phyloP scores from a whole-genome alignment of 73 alveolate genomes.

The Paramecium sonneborni region DNA sequence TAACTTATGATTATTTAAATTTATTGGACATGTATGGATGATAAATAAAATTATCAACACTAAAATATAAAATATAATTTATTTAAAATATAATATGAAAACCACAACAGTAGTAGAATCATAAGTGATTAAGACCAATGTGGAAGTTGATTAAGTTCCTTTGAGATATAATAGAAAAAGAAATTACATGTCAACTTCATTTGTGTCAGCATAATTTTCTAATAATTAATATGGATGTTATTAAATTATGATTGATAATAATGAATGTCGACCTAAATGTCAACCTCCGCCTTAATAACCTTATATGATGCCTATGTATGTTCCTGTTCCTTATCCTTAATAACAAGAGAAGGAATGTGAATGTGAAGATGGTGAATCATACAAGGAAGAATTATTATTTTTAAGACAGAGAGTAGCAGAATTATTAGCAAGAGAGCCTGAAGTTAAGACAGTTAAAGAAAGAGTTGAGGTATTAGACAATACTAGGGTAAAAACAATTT shows the following conservation, averaged over 20 bases:
- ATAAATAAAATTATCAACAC: not conserved
- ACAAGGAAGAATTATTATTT: conserved; percentile 28
- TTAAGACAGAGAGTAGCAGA: conserved; percentile 56
- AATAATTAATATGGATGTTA: not conserved
- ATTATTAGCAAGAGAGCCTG: conserved; percentile 53
- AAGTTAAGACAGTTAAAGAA: conserved; percentile 39
- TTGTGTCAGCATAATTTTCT: not conserved
- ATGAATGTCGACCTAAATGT: not conserved
- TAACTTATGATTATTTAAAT: not conserved
- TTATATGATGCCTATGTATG: conserved; percentile 44
- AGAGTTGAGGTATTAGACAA: conserved; percentile 28
- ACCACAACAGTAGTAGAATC: not conserved
- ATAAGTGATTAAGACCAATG: not conserved
- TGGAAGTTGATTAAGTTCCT: not conserved
- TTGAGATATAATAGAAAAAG: conserved; percentile 16
- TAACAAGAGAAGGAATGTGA: conserved; percentile 46
- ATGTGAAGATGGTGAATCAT: conserved; percentile 16
- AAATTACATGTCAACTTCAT: conserved; percentile 35
- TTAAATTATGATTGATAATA: not conserved
- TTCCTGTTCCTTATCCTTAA: conserved; percentile 15
- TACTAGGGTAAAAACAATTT: not conserved
- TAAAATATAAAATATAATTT: not conserved
- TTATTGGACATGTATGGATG: not conserved
- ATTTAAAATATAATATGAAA: not conserved
- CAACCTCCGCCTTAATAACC: conserved; percentile 29